Evolutionary conservation across 1,284 basidiomycete genomes (phyloP), one percentile per base, ranked within the genome.

Genomic region (Sphagnurus paluster): DNA sequence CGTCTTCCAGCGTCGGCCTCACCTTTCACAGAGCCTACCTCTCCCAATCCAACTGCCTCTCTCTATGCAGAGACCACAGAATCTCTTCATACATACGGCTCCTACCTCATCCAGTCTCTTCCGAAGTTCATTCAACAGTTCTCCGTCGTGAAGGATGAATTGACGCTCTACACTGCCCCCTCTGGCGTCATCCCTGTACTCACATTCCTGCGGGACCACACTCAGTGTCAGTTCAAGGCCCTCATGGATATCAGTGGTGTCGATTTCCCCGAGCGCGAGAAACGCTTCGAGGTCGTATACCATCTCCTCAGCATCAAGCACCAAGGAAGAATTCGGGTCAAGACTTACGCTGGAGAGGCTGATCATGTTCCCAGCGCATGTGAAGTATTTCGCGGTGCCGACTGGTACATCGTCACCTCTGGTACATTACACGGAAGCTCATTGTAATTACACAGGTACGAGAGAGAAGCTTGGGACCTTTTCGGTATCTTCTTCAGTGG

Each of bases 391-490:
- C 79, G 83, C 48, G 93, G 94, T 42, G 96, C 97, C 16, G 93
- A 99, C 67, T 99, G 97, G 97, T 93, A 68, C 51, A 77, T 65
- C 14, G 16, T 39, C 30, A 21, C n/a, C 44, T 23, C 30, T n/a
- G 20, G 14, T 14, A n/a, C 2, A 37, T 4, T 32, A 8, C 25
- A 44, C 32, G 20, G 20, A 45, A 13, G 11, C 25, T 20, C n/a
- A n/a, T 28, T 26, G 14, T 25, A 3, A 13, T 39, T 42, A 44
- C n/a, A 21, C 38, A 90, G 87, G 87, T 96, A 94, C 66, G 97
- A 99, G 72, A 82, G 97, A 52, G 97, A 99, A 69, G 87, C 93
- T 25, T 99, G 94, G 92, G 97, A 99, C 72, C 81, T 99, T 73
- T 99, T 78, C 65, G 97, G 97, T 46, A 91, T 99, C 48, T 98